Conservation (phyloP, 768 basidiomycete species). For the Krasilnikovozyma curviuscula region DNA sequence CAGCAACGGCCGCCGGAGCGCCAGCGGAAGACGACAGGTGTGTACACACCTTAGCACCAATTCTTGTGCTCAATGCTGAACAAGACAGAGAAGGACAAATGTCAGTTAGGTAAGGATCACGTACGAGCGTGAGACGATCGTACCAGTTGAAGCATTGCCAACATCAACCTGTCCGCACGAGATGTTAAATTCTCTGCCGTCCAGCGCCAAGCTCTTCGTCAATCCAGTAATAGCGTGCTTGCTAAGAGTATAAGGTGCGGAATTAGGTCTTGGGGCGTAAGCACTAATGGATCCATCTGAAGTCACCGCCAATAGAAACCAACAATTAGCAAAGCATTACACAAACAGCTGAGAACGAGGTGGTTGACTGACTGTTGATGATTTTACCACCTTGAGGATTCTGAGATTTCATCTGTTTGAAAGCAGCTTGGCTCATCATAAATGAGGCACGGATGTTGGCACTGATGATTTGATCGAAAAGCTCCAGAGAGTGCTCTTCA, state of each 20-base stretch:
- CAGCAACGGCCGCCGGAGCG: not conserved
- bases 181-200: conserved; percentile 53
- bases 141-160: conserved; percentile 29
- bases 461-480: conserved; percentile 45
- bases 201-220: conserved; percentile 55
- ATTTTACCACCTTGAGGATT: conserved; percentile 56
- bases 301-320: not conserved
- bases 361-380: conserved; percentile 34
- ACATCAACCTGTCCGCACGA: conserved; percentile 68
- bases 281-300: conserved; percentile 52
- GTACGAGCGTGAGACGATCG: not conserved
- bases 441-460: conserved; percentile 57
- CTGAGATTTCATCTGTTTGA: conserved; percentile 53
- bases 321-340: no score
- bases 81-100: not conserved
- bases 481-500: conserved; percentile 41
- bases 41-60: not conserved
- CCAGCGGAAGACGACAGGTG: not conserved
- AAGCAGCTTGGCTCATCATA: conserved; percentile 56
- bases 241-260: conserved; percentile 45
- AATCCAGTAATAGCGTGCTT: conserved; percentile 65
- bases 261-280: conserved; percentile 44
- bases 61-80: not conserved
- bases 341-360: not conserved
- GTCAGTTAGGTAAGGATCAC: not conserved